Conservation (phyloP, 106 monocot species). For the Allium sativum region DNA sequence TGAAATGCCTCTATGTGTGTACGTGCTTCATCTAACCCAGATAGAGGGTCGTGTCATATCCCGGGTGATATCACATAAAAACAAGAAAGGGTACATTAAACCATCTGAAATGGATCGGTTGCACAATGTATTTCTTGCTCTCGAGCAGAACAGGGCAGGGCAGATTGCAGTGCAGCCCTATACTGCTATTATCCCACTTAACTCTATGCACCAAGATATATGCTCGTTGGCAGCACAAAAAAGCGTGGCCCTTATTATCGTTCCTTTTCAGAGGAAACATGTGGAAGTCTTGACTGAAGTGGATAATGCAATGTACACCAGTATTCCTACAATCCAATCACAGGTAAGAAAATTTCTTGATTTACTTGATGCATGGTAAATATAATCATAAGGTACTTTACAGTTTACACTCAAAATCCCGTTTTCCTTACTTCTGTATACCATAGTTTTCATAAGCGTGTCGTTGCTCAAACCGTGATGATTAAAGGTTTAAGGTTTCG, state of each 20-base stretch:
- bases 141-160: constrained; percentile 25
- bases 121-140: constrained; percentile 26
- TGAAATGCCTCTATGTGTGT: constrained; percentile 17
- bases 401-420: no score
- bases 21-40: constrained; percentile 37
- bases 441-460: no score
- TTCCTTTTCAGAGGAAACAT: constrained; percentile 16
- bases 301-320: constrained; percentile 5
- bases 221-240: constrained; percentile 26
- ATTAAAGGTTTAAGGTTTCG: no score
- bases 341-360: constrained; percentile 6
- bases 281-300: neutral
- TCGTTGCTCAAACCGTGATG: no score
- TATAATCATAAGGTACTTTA: no score
- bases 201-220: constrained; percentile 42
- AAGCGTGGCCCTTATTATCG: constrained; percentile 15
- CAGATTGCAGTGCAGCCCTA: constrained; percentile 21
- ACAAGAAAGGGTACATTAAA: constrained; percentile 29
- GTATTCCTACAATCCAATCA: constrained; percentile 2
- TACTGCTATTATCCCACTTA: constrained; percentile 22
- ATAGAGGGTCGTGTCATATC: constrained; percentile 21
- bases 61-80: constrained; percentile 22
- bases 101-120: constrained; percentile 24
- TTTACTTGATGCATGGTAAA: neutral
- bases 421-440: no score